Evolutionary conservation across 176 grass and related monocot genomes (phyloP).

Genomic region (Cenchrus purpureus): DNA sequence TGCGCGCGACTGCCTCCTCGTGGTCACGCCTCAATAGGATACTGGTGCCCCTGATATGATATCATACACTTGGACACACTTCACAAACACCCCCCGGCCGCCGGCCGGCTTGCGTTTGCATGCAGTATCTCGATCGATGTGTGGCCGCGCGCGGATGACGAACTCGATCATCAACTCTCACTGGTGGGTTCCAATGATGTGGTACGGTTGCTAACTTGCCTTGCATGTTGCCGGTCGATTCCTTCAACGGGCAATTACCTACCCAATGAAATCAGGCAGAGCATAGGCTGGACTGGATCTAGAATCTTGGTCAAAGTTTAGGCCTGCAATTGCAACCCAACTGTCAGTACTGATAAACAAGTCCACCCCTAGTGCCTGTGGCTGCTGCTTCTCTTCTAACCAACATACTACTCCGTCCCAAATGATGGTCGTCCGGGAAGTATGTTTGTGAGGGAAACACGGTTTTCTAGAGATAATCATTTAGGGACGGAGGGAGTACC

Average conservation of each 20-base stretch:
- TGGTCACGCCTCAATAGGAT: constrained; percentile 18
- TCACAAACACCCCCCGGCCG: background rate
- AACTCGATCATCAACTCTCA: background rate
- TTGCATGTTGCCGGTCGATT: background rate
- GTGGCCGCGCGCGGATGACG: background rate
- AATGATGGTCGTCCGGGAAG: too few species aligned
- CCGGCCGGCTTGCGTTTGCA: background rate
- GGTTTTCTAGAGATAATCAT: too few species aligned
- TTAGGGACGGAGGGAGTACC: too few species aligned
- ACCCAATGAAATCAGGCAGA: background rate
- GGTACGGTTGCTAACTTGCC: background rate
- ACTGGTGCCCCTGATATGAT: constrained; percentile 1
- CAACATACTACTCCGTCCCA: background rate
- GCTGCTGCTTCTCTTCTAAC: background rate
- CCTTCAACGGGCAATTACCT: background rate
- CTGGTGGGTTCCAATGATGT: background rate
- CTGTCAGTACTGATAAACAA: constrained; percentile 21
- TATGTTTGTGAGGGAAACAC: too few species aligned
- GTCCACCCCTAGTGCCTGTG: background rate
- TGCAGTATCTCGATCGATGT: constrained; percentile 11
- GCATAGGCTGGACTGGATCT: constrained; percentile 3
- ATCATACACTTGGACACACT: constrained; percentile 32
- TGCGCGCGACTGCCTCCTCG: constrained; percentile 30
- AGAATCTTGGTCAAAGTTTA: constrained; percentile 39
- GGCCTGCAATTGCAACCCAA: constrained; percentile 1